Evolutionary conservation across 2,329 filamentous ascomycete species (phyloP).

Genomic region (Diaporthe amygdali): DNA sequence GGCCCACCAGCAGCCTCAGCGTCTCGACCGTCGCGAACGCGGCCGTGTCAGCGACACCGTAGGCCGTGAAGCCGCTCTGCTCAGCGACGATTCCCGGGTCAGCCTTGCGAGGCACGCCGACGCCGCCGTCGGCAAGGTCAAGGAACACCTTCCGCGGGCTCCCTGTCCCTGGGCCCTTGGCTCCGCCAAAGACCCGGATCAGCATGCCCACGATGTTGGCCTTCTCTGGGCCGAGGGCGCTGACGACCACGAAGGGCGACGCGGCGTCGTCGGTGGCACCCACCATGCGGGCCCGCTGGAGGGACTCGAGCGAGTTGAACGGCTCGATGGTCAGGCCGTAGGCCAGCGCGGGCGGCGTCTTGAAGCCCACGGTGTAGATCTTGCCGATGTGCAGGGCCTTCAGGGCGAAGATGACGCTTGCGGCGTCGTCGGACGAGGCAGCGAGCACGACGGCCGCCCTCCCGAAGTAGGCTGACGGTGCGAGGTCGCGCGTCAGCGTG

Average conservation of each 20-base stretch:
- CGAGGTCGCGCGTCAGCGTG: constrained; percentile 80
- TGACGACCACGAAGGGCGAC: constrained; percentile 81
- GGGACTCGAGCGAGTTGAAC: constrained; percentile 74
- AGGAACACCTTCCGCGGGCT: constrained; percentile 74
- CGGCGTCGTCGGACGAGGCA: constrained; percentile 75
- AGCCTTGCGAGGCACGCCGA: constrained; percentile 62
- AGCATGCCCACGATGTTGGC: constrained; percentile 79
- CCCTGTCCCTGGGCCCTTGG: constrained; percentile 34
- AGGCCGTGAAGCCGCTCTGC: constrained; percentile 78
- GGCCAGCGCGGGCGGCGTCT: constrained; percentile 65
- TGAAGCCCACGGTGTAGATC: constrained; percentile 86
- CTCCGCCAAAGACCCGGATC: constrained; percentile 72
- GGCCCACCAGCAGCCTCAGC: constrained; percentile 76
- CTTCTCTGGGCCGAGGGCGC: constrained; percentile 79
- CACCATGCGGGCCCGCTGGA: constrained; percentile 57
- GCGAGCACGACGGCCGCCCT: constrained; percentile 79
- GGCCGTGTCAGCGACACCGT: constrained; percentile 79
- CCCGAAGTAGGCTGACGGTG: constrained; percentile 79
- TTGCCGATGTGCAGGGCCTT: constrained; percentile 77
- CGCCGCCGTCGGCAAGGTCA: constrained; percentile 71
- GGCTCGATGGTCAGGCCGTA: constrained; percentile 76
- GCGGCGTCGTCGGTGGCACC: constrained; percentile 45
- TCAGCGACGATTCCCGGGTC: constrained; percentile 74
- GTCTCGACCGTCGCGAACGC: constrained; percentile 88
- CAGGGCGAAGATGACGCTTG: constrained; percentile 79